Base-by-base conservation (phyloP, 208 protist genomes). In the Blastocrithidia nonstop region DNA sequence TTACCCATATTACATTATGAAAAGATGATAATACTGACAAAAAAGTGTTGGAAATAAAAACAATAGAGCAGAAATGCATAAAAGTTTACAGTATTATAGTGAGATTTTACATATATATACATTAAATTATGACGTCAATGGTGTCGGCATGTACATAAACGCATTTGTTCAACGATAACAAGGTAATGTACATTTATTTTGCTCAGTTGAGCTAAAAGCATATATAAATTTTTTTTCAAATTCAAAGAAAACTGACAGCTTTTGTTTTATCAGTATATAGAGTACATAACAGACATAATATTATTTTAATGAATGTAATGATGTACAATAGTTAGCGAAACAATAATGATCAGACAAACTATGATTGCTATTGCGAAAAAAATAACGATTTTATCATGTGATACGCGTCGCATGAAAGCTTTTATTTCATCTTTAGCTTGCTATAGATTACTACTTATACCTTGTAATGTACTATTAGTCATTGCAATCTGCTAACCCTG, bases 381-480 rank as follows among this genome's bases (percentile, higher is more conserved):
- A 22, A 93, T 71, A 45, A 93, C 79, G 29, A 93, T 72, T 22
- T 71, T 78, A 45, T 93, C 84, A 16, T 68, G 54, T 45, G 71
- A 66, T 75, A 93, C 88, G 2, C 78, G 70, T 9, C 74, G 57
- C 61, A 93, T 69, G 47, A 93, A 73, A 2, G 60, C 57, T 49
- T 71, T 70, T 31, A 79, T 31, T 47, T 72, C 65, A 25, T 47
- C 50, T 24, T 57, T 52, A 3, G 57, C 65, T 22, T 59, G 62
- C 2, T 47, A 48, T 7, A 84, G 37, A 24, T 71, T 54, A 0
- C 50, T 61, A 21, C 67, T 41, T 41, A 71, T 66, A 57, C 75
- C 71, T 8, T 75, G 61, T 33, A 80, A 37, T 31, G 78, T 54
- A 9, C 55, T 65, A 23, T 81, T 73, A 4, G 77, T 73, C 29